Evolutionary conservation across 805 yeast genomes (phyloP).

Genomic region (Cyberlindnera nakhonratchasimensis): DNA sequence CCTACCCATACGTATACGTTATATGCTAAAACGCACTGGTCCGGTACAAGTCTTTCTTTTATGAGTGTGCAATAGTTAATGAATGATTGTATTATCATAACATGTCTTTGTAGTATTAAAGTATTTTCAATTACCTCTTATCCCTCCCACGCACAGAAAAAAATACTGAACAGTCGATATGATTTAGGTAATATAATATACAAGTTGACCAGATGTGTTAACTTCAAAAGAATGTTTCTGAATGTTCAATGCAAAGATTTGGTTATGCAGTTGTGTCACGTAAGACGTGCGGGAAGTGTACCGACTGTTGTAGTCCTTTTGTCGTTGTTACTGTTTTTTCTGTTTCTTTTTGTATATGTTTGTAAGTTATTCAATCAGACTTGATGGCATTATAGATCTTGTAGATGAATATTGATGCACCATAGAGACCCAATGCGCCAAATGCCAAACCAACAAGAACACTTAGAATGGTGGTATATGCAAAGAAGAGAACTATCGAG

Average conservation of each 20-base stretch:
- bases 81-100: conserved; percentile 6
- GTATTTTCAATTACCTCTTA: too few species aligned
- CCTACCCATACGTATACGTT: neutral
- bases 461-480: conserved; percentile 66
- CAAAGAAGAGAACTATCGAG: conserved; percentile 63
- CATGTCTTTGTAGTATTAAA: neutral
- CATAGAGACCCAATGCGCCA: conserved; percentile 70
- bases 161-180: too few species aligned
- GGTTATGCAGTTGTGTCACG: too few species aligned
- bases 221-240: too few species aligned
- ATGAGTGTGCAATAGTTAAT: conserved; percentile 11
- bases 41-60: conserved; percentile 5
- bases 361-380: conserved; percentile 38
- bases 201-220: too few species aligned
- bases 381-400: conserved; percentile 58
- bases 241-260: too few species aligned
- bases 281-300: too few species aligned
- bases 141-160: too few species aligned
- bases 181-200: too few species aligned
- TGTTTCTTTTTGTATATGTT: neutral
- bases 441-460: conserved; percentile 61
- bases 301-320: too few species aligned
- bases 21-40: neutral
- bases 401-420: conserved; percentile 63
- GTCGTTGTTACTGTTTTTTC: neutral